Percentiles rank a stretch among this genome's conserved stretches.
phyloP scores from a whole-genome alignment of 1,139 yeast genomes.

The Suhomyces terraborum region DNA sequence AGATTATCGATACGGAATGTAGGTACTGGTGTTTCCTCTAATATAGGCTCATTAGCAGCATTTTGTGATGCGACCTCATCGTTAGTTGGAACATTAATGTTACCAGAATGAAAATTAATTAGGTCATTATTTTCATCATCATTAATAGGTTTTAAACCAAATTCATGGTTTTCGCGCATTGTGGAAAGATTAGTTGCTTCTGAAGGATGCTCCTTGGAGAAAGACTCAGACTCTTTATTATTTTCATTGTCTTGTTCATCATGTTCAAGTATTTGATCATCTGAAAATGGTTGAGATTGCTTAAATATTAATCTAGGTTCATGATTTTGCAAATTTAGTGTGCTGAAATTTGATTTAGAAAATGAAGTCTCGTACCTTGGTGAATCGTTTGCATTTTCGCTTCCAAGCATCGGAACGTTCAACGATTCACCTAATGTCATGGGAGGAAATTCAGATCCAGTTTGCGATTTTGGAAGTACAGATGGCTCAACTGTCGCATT shows the following conservation, averaged over 20 bases:
- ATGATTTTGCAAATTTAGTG: background rate
- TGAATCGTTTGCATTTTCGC: background rate
- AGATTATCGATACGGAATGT: background rate
- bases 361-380: background rate
- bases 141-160: no score
- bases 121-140: no score
- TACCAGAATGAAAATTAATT: no score
- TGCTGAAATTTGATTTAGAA: background rate
- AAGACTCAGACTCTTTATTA: no score
- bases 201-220: no score
- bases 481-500: background rate
- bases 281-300: background rate
- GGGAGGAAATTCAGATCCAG: background rate
- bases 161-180: no score
- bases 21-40: background rate
- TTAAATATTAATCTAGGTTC: background rate
- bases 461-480: background rate
- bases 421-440: background rate
- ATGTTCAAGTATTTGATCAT: no score
- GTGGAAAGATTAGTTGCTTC: no score
- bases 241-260: no score
- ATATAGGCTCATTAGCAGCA: no score
- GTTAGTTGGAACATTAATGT: no score
- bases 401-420: background rate
- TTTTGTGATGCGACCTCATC: no score